Base-by-base conservation (phyloP, 2,329 filamentous ascomycete genomes). In the Alternaria postmessia region DNA sequence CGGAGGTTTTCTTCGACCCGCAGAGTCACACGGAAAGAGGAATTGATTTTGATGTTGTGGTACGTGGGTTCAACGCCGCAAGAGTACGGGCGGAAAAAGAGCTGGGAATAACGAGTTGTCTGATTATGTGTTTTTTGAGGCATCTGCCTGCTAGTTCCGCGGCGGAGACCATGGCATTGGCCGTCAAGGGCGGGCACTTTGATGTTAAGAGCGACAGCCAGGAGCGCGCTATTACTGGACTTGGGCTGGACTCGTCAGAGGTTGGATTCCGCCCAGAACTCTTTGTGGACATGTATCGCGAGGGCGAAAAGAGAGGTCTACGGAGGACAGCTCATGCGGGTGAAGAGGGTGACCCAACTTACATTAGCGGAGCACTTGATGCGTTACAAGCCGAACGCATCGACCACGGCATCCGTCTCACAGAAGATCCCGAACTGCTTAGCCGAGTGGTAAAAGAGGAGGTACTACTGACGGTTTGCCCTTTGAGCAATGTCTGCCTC, bases 1-100 rank as follows among this genome's bases (percentile, higher is more conserved):
- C 89, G 14, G 91, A 94, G 76, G 84, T 93, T 65, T 94, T 93
- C 80, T 93, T 94, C 79, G 91, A 94, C 75, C 91, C 91, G 2
- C 91, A 94, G 77, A 90, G 89, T 1, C 91, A 94, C 76, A 85
- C 87, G 5, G 80, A 79, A 12, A 85, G 90, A 18, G 88, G 88
- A 5, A 79, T 94, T 4, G 66, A 82, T 7, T 89, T 91, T 72
- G 80, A 84, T 16, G 89, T 86, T 2, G 84, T 93, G 22, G 83
- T 93, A 4, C 73, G 77, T 3, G 91, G 91, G 3, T 88, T 92
- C 68, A 80, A 79, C 0, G 81, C 82, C 1, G 91, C 89, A 1
- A 85, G 88, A 67, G 72, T 78, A 54, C 84, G 86, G 22, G 91
- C 91, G 1, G 81, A 87, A 69, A 75, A 74, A 48, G 86, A 91